These are phyloP conservation scores for Inga leiocalycina DNA, from an alignment of 306 rosid genomes.

Conservation along the genomic window DNA sequence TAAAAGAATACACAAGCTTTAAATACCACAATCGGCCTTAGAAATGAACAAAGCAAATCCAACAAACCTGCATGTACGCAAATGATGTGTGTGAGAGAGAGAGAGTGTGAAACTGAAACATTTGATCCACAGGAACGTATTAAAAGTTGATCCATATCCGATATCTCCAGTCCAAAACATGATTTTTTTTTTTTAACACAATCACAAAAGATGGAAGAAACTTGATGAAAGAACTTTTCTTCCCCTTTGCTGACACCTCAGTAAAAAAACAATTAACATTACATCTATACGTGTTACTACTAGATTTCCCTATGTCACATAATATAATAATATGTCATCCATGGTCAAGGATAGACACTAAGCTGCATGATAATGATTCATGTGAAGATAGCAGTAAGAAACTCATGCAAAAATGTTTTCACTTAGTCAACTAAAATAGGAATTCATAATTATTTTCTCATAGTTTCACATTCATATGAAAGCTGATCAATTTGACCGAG, in stretches of 20 bases:
- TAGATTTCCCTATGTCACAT: neutral
- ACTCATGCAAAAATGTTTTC: too few relatives aligned
- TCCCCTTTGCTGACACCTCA: neutral
- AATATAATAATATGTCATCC: neutral
- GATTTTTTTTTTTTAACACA: neutral
- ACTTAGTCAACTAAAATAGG: neutral
- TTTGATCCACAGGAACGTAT: neutral
- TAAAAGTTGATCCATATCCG: neutral
- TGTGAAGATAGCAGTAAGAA: neutral
- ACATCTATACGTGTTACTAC: neutral
- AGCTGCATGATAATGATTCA: neutral
- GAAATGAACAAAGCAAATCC: neutral
- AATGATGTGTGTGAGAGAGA: neutral
- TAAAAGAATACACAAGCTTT: neutral
- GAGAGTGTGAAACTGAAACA: neutral
- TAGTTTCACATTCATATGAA: neutral
- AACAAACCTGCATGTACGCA: neutral
- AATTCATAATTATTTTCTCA: neutral
- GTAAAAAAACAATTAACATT: neutral
- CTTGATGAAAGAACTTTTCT: neutral
- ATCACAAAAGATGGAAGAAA: neutral
- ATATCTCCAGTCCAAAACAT: neutral
- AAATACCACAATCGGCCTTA: neutral
- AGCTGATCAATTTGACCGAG: neutral
- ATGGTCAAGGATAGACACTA: neutral